Conservation (phyloP, 78 protist species). For the Mastigamoeba balamuthi region DNA sequence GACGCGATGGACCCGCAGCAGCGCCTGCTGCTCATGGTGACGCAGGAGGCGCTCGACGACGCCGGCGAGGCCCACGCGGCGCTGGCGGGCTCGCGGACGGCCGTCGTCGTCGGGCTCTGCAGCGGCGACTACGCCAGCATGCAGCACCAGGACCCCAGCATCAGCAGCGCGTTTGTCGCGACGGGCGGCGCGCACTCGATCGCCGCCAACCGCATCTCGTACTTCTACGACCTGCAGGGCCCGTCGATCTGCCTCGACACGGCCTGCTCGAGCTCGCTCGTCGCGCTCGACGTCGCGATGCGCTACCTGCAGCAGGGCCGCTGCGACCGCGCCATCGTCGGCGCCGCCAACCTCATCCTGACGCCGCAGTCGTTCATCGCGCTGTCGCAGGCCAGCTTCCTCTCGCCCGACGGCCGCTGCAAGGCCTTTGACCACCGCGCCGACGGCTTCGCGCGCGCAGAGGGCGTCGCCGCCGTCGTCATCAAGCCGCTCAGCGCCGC, state of each 20-base stretch:
- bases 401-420: slow-evolving; percentile 20
- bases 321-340: slow-evolving; percentile 32
- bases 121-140: not conserved
- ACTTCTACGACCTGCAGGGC: slow-evolving; percentile 31
- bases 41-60: slow-evolving; percentile 38
- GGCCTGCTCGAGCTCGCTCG: slow-evolving; percentile 67
- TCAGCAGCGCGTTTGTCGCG: not conserved
- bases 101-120: slow-evolving; percentile 7
- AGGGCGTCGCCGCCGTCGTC: slow-evolving; percentile 48
- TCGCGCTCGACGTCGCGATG: slow-evolving; percentile 33
- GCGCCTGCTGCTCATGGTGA: slow-evolving; percentile 31
- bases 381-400: slow-evolving; percentile 3
- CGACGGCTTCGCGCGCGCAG: slow-evolving; percentile 64
- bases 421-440: slow-evolving; percentile 49
- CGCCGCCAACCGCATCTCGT: slow-evolving; percentile 49
- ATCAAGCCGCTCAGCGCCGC: slow-evolving; percentile 7
- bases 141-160: not conserved
- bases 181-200: not conserved
- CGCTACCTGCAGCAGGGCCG: not conserved
- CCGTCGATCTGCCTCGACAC: slow-evolving; percentile 59
- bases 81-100: not conserved
- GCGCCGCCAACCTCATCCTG: slow-evolving; percentile 31
- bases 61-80: not conserved
- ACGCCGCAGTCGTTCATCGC: not conserved
- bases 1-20: slow-evolving; percentile 56